Base-by-base conservation (phyloP, 768 basidiomycete species). In the Lactarius evosmus region DNA sequence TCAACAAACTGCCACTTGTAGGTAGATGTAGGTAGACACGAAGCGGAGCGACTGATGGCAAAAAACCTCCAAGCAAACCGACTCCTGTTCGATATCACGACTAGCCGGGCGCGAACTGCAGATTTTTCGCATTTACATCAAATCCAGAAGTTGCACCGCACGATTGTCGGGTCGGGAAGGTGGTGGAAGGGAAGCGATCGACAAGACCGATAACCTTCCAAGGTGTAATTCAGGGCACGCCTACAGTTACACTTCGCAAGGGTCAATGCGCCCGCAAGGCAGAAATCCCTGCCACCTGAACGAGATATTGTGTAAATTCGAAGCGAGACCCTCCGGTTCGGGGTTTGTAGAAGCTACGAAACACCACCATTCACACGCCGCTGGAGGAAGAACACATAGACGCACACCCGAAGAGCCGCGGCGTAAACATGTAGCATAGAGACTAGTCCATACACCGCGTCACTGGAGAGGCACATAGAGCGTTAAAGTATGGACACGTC, bases 191-290 rank as follows among this genome's bases (percentile, higher is more conserved):
- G n/a, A 59, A 19, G 29, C 16, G 66, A 67, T 55, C 53, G 38
- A 25, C 52, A 44, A 19, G 36, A 22, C 30, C 16, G 11, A 5
- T 53, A 44, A 44, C 59, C 55, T 27, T 61, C 46, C 36, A 9
- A 17, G 38, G 64, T 41, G 2, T 41, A 65, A 65, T 65, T 65
- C 56, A 61, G 55, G 60, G 59, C 62, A 25, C 30, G 30, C 38
- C 55, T 58, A 40, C 16, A 40, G 7, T 12, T 14, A 32, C 17
- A 55, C 54, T 34, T 41, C 53, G 57, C 34, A 32, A 19, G 49
- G 30, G 17, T 38, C 17, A 29, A 52, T 36, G 54, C 11, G 0
- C 9, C 14, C 8, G 54, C 54, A 36, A 3, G 32, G 33, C 22
- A 32, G 34, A n/a, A 44, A 8, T 57, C 57, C 16, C 30, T 60